These are phyloP conservation scores for Trametes villosa DNA, from an alignment of 768 basidiomycete genomes.

Conservation along the genomic window DNA sequence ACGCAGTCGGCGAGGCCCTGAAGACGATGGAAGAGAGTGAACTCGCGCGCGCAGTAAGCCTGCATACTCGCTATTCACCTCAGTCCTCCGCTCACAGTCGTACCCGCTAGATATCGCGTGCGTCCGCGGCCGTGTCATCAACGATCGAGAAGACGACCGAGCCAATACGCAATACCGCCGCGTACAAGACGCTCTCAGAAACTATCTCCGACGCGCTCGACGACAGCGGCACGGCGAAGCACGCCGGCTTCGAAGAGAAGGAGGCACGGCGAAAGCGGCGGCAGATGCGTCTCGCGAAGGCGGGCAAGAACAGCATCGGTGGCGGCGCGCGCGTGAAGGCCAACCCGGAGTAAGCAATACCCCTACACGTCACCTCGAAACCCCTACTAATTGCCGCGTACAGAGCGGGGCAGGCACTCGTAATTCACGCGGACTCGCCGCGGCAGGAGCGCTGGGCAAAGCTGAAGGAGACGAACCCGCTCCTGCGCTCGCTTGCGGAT, in stretches of 20 bases:
- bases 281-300: conserved; percentile 81
- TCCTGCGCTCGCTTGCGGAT: conserved; percentile 61
- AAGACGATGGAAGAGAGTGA: conserved; percentile 95
- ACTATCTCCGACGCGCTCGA: conserved; percentile 92
- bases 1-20: conserved; percentile 91
- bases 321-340: conserved; percentile 56
- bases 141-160: conserved; percentile 91
- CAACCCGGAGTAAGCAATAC: conserved; percentile 76
- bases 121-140: conserved; percentile 82
- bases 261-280: conserved; percentile 84
- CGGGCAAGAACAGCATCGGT: conserved; percentile 70
- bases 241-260: conserved; percentile 95
- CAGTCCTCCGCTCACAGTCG: background rate
- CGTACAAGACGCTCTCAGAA: conserved; percentile 91
- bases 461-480: conserved; percentile 78
- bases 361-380: background rate
- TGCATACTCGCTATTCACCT: background rate
- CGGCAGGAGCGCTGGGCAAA: conserved; percentile 81
- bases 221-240: conserved; percentile 90
- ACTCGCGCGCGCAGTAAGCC: conserved; percentile 77
- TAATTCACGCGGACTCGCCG: conserved; percentile 82
- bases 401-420: conserved; percentile 86
- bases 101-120: conserved; percentile 70
- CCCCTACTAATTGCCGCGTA: background rate
- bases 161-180: conserved; percentile 94